These are phyloP conservation scores for Cyberlindnera euphorbiiphila DNA, from an alignment of 805 yeast species.

Conservation along the genomic window DNA sequence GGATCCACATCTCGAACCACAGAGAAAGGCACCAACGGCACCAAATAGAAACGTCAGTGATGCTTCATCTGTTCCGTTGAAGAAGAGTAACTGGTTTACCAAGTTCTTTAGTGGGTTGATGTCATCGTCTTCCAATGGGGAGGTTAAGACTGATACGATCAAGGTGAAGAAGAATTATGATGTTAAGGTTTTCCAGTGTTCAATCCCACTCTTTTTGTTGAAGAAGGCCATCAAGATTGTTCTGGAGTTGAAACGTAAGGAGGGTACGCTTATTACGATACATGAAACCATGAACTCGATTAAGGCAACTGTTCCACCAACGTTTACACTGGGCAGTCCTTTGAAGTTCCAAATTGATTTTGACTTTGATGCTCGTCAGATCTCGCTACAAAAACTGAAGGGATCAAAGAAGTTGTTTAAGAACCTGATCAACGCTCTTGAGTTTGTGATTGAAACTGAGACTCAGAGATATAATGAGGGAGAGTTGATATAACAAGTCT, in stretches of 20 bases:
- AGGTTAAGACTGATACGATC: conserved; percentile 12
- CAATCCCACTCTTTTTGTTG: conserved; percentile 20
- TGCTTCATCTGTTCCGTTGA: conserved; percentile 21
- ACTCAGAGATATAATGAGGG: conserved; percentile 26
- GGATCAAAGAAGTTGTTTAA: conserved; percentile 45
- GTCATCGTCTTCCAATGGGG: conserved; percentile 15
- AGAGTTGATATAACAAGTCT: conserved; percentile 1
- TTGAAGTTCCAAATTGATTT: conserved; percentile 44
- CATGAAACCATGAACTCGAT: conserved; percentile 42
- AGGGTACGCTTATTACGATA: conserved; percentile 45
- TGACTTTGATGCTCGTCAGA: conserved; percentile 34
- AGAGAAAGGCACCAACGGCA: conserved; percentile 24
- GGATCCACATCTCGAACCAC: conserved; percentile 9
- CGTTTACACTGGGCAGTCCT: conserved; percentile 42
- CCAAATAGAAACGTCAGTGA: conserved; percentile 16
- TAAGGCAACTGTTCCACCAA: conserved; percentile 45
- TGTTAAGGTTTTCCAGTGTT: conserved; percentile 14
- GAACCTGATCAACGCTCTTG: conserved; percentile 40
- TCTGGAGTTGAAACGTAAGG: conserved; percentile 42
- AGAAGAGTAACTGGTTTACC: conserved; percentile 37
- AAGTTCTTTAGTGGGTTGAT: conserved; percentile 31
- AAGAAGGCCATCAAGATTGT: conserved; percentile 34
- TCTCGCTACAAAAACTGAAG: conserved; percentile 39
- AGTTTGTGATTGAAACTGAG: conserved; percentile 42
- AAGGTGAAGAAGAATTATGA: conserved; percentile 10